Percentiles rank a stretch among this genome's conserved stretches.
Evolutionary conservation across 306 rosid species (phyloP).

Genomic region (Senna siamea): DNA sequence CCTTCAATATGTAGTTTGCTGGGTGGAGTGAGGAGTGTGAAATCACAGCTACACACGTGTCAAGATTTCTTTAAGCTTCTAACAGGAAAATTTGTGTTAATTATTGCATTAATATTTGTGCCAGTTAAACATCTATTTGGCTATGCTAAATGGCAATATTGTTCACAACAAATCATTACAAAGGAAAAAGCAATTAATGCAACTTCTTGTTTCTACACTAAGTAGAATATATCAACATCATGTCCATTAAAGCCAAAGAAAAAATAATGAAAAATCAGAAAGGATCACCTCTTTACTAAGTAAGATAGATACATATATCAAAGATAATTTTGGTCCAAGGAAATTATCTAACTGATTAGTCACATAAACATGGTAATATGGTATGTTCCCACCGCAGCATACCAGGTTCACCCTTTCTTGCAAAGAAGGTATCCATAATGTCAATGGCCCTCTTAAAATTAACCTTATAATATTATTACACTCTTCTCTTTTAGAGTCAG

Average conservation of each 20-base stretch:
- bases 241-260: background rate
- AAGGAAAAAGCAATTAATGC: background rate
- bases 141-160: background rate
- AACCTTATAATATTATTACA: background rate
- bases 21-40: background rate
- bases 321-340: background rate
- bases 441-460: background rate
- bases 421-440: background rate
- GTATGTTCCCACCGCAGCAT: background rate
- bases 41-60: background rate
- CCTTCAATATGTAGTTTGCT: background rate
- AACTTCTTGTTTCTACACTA: background rate
- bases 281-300: background rate
- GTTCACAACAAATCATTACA: background rate
- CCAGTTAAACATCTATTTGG: too few species aligned
- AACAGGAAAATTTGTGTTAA: background rate
- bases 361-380: background rate
- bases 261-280: background rate
- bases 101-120: constrained; percentile 13
- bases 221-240: background rate
- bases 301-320: background rate
- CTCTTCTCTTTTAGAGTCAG: background rate
- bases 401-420: background rate
- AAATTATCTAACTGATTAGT: background rate
- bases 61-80: background rate